Evolutionary conservation across 768 basidiomycete genomes (phyloP).

Genomic region (Ramaria sp.): DNA sequence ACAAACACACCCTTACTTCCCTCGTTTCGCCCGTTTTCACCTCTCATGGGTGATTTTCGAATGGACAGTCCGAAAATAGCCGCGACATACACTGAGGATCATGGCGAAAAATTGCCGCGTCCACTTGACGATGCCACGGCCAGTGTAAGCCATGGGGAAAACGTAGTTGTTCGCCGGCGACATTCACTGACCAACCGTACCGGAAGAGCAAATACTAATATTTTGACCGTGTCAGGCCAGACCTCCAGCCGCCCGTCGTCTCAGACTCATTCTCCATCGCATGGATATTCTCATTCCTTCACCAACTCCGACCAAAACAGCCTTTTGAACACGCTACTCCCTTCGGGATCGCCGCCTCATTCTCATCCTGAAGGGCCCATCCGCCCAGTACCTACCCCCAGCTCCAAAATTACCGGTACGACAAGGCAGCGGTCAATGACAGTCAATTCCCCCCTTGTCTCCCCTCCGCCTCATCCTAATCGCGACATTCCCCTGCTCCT

Average conservation of each 20-base stretch:
- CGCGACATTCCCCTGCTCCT: constrained; percentile 6
- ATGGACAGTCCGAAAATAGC: background rate
- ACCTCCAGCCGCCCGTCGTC: background rate
- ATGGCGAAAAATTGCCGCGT: background rate
- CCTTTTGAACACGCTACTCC: background rate
- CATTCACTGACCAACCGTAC: constrained; percentile 13
- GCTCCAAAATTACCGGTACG: background rate
- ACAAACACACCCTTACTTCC: constrained; percentile 25
- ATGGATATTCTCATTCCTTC: constrained; percentile 2
- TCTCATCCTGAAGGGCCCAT: background rate
- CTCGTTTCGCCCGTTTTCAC: constrained; percentile 31
- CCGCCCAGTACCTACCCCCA: background rate
- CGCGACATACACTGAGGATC: background rate
- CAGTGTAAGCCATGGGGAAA: background rate
- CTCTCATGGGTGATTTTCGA: constrained; percentile 28
- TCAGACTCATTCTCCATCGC: background rate
- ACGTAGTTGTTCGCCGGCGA: constrained; percentile 12
- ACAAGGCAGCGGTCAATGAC: background rate
- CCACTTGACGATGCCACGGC: background rate
- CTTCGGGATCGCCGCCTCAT: background rate
- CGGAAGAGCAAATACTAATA: constrained; percentile 14
- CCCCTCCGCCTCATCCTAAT: background rate
- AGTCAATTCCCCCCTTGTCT: background rate
- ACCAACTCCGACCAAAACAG: background rate
- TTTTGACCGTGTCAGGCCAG: background rate